Conservation (phyloP, 352 stramenopile species). For the Globisporangium heterothallicum region DNA sequence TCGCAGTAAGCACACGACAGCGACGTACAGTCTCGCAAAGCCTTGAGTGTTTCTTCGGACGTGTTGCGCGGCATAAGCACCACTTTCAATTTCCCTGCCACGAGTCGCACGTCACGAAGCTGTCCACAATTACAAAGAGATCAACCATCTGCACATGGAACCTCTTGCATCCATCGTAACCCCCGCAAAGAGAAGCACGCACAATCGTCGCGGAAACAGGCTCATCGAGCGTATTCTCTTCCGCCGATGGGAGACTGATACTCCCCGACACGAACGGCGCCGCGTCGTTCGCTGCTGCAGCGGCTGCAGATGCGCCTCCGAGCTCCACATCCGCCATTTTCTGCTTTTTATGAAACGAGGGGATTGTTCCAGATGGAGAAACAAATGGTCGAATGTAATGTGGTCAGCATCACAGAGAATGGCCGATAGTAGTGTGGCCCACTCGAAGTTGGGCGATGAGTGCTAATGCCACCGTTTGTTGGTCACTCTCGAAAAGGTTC, state of each 20-base stretch:
- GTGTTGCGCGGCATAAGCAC: conserved; percentile 89
- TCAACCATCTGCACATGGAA: too few relatives aligned
- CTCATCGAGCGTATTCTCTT: conserved; percentile 84
- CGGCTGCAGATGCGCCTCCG: conserved; percentile 8
- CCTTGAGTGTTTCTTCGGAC: conserved; percentile 89
- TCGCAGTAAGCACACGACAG: background rate
- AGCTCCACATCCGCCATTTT: conserved; percentile 25
- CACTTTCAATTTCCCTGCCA: conserved; percentile 86
- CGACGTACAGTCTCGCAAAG: conserved; percentile 84
- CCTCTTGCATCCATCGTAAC: background rate
- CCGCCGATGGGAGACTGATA: conserved; percentile 69
- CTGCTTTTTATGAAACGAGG: background rate
- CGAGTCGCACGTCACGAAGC: conserved; percentile 85
- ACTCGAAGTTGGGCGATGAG: too few relatives aligned
- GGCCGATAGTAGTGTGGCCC: too few relatives aligned
- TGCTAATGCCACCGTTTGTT: too few relatives aligned
- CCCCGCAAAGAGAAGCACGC: conserved; percentile 13
- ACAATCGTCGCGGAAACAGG: conserved; percentile 86
- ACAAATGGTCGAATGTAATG: too few relatives aligned
- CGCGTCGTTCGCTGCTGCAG: conserved; percentile 2
- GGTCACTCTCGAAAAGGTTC: too few relatives aligned
- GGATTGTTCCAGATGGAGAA: background rate
- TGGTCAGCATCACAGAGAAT: too few relatives aligned
- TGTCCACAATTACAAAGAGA: too few relatives aligned
- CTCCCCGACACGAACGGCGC: conserved; percentile 62